phyloP scores from a whole-genome alignment of 2,329 filamentous ascomycete species.

The Talaromyces islandicus region DNA sequence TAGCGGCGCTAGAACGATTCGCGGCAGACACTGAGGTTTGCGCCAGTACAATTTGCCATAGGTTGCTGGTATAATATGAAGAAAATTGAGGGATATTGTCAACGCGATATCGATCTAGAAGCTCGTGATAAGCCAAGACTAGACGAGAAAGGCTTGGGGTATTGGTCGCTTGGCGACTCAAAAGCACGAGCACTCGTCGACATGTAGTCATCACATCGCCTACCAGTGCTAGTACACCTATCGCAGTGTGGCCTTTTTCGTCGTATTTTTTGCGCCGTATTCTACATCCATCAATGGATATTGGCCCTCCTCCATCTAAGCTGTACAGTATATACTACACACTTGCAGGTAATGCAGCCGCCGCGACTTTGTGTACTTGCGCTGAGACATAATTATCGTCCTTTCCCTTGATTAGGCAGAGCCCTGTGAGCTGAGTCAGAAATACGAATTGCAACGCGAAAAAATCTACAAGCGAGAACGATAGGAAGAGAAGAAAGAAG shows the following conservation, averaged over 20 bases:
- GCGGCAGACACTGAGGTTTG: slow-evolving; percentile 6
- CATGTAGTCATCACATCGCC: slow-evolving; percentile 31
- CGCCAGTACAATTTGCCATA: slow-evolving; percentile 7
- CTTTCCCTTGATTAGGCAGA: neutral
- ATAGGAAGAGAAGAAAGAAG: neutral
- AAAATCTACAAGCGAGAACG: neutral
- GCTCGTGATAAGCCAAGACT: neutral
- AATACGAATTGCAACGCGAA: neutral
- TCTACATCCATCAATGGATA: neutral
- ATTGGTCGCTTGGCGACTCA: neutral
- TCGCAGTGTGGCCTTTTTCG: slow-evolving; percentile 26
- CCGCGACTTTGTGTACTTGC: neutral
- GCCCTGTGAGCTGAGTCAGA: neutral
- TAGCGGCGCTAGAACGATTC: neutral
- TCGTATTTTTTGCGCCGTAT: slow-evolving; percentile 31
- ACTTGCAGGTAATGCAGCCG: slow-evolving; percentile 10
- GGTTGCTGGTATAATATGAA: slow-evolving; percentile 4
- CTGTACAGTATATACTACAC: neutral
- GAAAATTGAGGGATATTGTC: slow-evolving; percentile 3
- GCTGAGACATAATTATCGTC: neutral
- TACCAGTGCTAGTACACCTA: slow-evolving; percentile 30
- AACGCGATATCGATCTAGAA: slow-evolving; percentile 2
- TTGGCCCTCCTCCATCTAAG: neutral
- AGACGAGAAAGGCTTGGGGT: neutral
- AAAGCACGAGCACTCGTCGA: neutral